Base-by-base conservation (phyloP, 371 early-diverging fungal species). In the Basidiobolus meristosporus region DNA sequence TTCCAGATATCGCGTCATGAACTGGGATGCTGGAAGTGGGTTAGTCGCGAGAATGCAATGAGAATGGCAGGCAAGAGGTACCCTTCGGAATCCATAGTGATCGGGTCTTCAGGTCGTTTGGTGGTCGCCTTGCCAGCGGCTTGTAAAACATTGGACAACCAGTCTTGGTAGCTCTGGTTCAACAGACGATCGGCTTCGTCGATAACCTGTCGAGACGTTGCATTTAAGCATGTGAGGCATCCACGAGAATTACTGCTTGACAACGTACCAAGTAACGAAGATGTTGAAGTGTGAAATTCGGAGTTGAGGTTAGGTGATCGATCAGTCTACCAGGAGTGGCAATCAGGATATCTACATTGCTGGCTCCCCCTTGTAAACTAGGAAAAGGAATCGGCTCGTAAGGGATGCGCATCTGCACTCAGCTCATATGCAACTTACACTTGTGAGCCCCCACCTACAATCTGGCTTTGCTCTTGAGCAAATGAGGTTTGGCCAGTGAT, bases 151-250 rank as follows among this genome's bases (percentile, higher is more conserved):
- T 76, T 67, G 29, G 71, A 65, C 39, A 98, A 63, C 90, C 97
- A 98, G 39, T 90, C 98, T 36, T 92, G 74, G 48, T 83, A 90
- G 33, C 76, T 71, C 51, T 87, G 85, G 46, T 80, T 80, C 41
- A 96, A 53, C 30, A 97, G 54, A 19, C 92, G 79, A 65, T 99
- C 99, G 1, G 98, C 98, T 56, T 98, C 98, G 62, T 99, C 99
- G 55, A 77, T 70, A 20, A 82, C 53, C 47, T 47, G 12, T 12
- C 31, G n/a, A n/a, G n/a, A n/a, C 12, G 32, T 15, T 31, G 32
- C 15, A n/a, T 2, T n/a, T 31, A 31, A 31, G 32, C 15, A 31
- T n/a, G n/a, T 5, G 7, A n/a, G 12, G 16, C 14, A 7, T 6
- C 11, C 23, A 18, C 2, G 23, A 36, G 3, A 19, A 15, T 18